Base-by-base conservation (phyloP, 2,329 filamentous ascomycete species). In the Immersiporthe knoxdaviesiana region DNA sequence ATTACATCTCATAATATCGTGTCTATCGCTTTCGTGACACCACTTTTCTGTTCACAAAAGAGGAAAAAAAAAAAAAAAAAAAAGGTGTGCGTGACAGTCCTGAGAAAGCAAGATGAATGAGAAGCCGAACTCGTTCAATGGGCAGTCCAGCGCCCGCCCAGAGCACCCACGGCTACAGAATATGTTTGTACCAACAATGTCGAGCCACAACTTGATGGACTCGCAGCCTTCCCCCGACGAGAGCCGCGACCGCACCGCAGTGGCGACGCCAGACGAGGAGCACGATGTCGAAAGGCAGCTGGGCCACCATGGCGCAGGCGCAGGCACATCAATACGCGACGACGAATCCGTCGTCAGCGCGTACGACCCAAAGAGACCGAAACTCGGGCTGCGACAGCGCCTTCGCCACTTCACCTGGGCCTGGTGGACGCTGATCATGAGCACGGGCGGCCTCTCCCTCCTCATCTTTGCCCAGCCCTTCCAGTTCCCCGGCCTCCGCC, bases 401-500 rank as follows among this genome's bases (percentile, higher is more conserved):
- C 77, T 88, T 35, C 79, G 83, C 60, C 87, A 90, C 78, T 89
- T 90, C 75, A 90, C 88, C 0, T 90, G 88, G 90, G 88, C 88
- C 24, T 93, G 91, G 90, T 94, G 90, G 78, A 91, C 90, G 1
- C 81, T 88, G 41, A 90, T 90, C 1, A 93, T 93, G 91, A 91
- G 89, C 62, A 92, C 90, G 0, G 91, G 91, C 44, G 90, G 90
- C 0, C 78, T 94, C 1, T 87, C 91, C 0, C 78, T 90, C 2
- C 83, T 93, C 21, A 83, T 94, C 58, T 82, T 83, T 59, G 84
- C 84, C 2, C 87, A 88, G 64, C 91, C 91, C 11, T 87, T 88
- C 74, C 80, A 83, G 67, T 94, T 94, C 76, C 75, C 80, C 0
- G 91, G 91, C 0, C 80, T 93, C 1, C 77, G 79, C 5, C 84